phyloP scores from a whole-genome alignment of 2,329 filamentous ascomycete genomes.

The Diaporthe aspalathi region DNA sequence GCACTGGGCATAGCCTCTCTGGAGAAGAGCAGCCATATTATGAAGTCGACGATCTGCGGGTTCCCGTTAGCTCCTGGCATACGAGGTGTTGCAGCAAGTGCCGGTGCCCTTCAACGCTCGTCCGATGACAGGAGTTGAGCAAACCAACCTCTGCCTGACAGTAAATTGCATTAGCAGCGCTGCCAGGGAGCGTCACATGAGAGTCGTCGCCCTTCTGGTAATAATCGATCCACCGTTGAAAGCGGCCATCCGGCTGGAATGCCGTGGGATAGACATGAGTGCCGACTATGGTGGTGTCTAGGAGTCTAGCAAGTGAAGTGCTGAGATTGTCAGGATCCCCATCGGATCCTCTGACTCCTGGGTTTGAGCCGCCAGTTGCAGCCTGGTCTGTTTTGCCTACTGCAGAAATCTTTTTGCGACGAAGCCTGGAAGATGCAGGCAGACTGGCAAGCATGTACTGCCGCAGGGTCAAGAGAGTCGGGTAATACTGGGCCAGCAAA shows the following conservation, averaged over 20 bases:
- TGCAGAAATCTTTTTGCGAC: constrained; percentile 66
- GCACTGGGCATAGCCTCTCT: constrained; percentile 57
- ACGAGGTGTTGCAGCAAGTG: not conserved
- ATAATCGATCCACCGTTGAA: constrained; percentile 69
- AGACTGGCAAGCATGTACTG: constrained; percentile 76
- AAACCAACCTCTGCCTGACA: constrained; percentile 73
- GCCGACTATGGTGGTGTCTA: constrained; percentile 79
- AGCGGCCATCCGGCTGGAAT: constrained; percentile 52
- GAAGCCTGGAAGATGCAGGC: constrained; percentile 72
- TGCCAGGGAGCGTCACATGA: constrained; percentile 63
- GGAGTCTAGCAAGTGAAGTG: constrained; percentile 64
- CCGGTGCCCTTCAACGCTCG: not conserved
- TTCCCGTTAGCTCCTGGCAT: constrained; percentile 18
- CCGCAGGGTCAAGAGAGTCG: constrained; percentile 73
- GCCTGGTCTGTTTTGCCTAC: constrained; percentile 50
- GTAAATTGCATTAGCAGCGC: constrained; percentile 56
- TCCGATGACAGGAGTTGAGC: not conserved
- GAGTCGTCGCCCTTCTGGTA: constrained; percentile 72
- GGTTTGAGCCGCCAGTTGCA: not conserved
- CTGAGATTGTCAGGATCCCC: constrained; percentile 41
- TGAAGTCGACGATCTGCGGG: constrained; percentile 79
- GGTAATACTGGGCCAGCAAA: constrained; percentile 77
- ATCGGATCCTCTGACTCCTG: not conserved
- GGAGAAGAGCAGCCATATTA: constrained; percentile 81
- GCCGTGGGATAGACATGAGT: constrained; percentile 48